Evolutionary conservation across 2,329 filamentous ascomycete species (phyloP), one percentile per base, ranked within the genome.

Genomic region (Hypoxylon sp.): DNA sequence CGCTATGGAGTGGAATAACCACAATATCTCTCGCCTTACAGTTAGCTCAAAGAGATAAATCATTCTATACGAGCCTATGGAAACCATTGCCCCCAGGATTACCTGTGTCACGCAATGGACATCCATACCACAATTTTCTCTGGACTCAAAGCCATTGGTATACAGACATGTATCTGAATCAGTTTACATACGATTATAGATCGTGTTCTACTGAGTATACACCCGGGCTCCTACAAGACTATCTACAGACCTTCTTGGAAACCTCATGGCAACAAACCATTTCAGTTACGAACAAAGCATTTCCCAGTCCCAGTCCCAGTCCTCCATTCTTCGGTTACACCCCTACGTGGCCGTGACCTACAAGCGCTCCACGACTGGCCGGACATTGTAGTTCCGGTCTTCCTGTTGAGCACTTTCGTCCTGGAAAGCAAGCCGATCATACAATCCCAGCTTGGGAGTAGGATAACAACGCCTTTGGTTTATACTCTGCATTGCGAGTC

Each of bases 401-500:
- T 30, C 28, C 2, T 30, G 28, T 30, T 30, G 1, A 30, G 5
- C 28, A 30, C 28, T 30, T 30, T 30, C 28, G 6, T 30, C 6
- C 5, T 7, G 6, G 28, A 6, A 30, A 7, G n/a, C 77, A 76
- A 75, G 72, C 75, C 63, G 53, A 62, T 69, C 9, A 7, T 11
- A 23, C 21, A 10, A 55, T 56, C 25, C 60, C 65, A 69, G 60
- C 63, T 59, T 53, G 55, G 52, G 62, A 59, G 23, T 10, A 78
- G 78, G 75, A 77, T 75, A 78, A 75, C 77, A 84, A 83, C 93
- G 95, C 93, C 92, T 97, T 97, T 69, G 94, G 94, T 80, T 97
- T 98, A 87, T 98, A 98, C 86, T 98, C 96, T 72, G 96, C 96
- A 81, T 98, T 99, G 83, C 96, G 91, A 72, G 96, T 96, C 28